A percentile compares a stretch with the other conserved stretches of the same genome.
Conservation (phyloP, 768 basidiomycete genomes). For the Kwoniella heveanensis region DNA sequence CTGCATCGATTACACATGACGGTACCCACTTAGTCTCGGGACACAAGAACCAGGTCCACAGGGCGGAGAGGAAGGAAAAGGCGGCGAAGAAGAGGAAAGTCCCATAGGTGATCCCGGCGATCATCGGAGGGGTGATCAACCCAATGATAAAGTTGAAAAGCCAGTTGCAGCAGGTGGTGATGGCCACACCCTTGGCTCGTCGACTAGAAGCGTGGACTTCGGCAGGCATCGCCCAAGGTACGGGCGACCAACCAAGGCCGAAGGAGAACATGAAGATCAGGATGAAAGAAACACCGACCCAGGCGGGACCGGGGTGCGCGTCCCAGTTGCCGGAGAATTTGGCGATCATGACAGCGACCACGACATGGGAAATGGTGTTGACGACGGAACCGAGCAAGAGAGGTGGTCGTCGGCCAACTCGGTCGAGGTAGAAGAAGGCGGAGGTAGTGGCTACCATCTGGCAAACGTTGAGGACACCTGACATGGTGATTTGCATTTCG, state of each 20-base stretch:
- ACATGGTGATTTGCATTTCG: constrained; percentile 59
- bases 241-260: constrained; percentile 32
- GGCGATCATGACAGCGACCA: constrained; percentile 9
- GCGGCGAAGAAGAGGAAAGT: no score
- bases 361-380: background rate
- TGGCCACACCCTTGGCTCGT: constrained; percentile 62
- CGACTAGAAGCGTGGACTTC: constrained; percentile 80
- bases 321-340: constrained; percentile 9
- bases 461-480: constrained; percentile 66
- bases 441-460: background rate
- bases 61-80: constrained; percentile 19
- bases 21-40: constrained; percentile 30
- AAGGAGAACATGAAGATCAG: constrained; percentile 10
- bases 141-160: constrained; percentile 35
- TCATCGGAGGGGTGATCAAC: no score
- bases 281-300: constrained; percentile 13
- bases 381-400: constrained; percentile 3
- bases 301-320: background rate
- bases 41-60: constrained; percentile 26
- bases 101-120: no score
- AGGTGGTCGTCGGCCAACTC: background rate
- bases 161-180: constrained; percentile 33
- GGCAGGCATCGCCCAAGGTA: constrained; percentile 82
- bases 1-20: no score
- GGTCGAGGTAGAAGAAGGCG: constrained; percentile 5